Evolutionary conservation across 805 yeast genomes (phyloP), one percentile per base, ranked within the genome.

Genomic region (Spathaspora boniae): DNA sequence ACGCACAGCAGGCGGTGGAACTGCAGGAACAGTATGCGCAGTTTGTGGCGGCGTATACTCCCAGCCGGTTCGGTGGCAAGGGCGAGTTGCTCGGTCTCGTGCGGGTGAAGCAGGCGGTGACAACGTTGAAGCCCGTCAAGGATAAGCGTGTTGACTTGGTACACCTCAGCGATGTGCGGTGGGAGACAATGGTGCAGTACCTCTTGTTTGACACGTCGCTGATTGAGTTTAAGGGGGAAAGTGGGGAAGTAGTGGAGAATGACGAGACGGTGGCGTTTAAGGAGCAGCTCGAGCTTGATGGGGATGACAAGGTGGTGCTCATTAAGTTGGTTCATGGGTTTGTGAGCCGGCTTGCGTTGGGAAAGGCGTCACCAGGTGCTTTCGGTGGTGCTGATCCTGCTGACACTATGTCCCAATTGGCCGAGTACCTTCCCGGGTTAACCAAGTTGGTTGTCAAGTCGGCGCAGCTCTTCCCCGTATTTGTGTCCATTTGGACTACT

Each of bases 171-270:
- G n/a, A n/a, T n/a, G n/a, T n/a, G n/a, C n/a, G 49, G 31, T 45
- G 67, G 77, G 70, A 67, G 31, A 44, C 58, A 14, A 46, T 76
- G 9, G 42, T 70, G 1, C 54, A 62, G 2, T 74, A 68, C 43
- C 48, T 70, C 4, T 45, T 70, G 14, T 59, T 64, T 29, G 86
- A 77, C 46, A 30, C 64, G 2, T 64, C 76, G 0, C 53, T 72
- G 1, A 37, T 64, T 29, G 38, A 28, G 5, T 57, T 51, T 34
- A 32, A 29, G 5, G 40, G 45, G 3, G 39, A 32, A 6, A 20
- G 28, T 14, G 18, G 15, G 5, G 3, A 9, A 8, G 9, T 29
- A 14, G 9, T 20, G 9, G 37, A 30, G 9, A 36, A 33, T 18
- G 34, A 29, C 12, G 44, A 42, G 26, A 32, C 32, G 14, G 51